Evolutionary conservation across 257 asterid genomes (phyloP), one percentile per base, ranked within the genome.

Genomic region (Misopates orontium): DNA sequence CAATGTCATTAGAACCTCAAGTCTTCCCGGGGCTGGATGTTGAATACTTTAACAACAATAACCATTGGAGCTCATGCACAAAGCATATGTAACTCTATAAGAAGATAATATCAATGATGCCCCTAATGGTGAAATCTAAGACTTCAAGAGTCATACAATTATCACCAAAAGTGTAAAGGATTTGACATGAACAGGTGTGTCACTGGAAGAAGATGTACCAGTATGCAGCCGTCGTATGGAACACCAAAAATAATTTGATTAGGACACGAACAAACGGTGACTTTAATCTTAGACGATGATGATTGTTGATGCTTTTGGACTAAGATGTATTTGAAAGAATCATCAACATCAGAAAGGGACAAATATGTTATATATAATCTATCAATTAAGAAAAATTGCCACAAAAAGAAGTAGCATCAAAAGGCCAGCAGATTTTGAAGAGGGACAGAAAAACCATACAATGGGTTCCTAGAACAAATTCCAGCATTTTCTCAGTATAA

Each of bases 1-100:
- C 54, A 58, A 73, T 48, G 52, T 20, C 19, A 63, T n/a, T 18
- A n/a, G 58, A 64, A 71, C 67, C 56, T 60, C 39, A 69, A 36
- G 32, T 40, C 39, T 65, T 53, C 70, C 51, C 4, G 5, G 51
- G 51, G 19, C 9, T 52, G 17, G 55, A n/a, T n/a, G 28, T 25
- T 32, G 62, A 22, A 60, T 21, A 36, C 17, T 47, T 61, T 28
- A 18, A 17, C 15, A 14, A 56, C 40, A 50, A 62, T 50, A 49
- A 56, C 61, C 31, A 64, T 42, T 12, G 20, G 49, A 7, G 21
- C 47, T 21, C 42, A 16, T 11, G 58, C 40, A 60, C 2, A 60
- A 62, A 51, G 31, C 63, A 66, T 7, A 49, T 56, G 28, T 36
- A 54, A 32, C 40, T 36, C 17, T 28, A 67, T n/a, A 60, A 73